These are phyloP conservation scores for Somion occarium DNA, from an alignment of 1,284 basidiomycete species.

Conservation along the genomic window DNA sequence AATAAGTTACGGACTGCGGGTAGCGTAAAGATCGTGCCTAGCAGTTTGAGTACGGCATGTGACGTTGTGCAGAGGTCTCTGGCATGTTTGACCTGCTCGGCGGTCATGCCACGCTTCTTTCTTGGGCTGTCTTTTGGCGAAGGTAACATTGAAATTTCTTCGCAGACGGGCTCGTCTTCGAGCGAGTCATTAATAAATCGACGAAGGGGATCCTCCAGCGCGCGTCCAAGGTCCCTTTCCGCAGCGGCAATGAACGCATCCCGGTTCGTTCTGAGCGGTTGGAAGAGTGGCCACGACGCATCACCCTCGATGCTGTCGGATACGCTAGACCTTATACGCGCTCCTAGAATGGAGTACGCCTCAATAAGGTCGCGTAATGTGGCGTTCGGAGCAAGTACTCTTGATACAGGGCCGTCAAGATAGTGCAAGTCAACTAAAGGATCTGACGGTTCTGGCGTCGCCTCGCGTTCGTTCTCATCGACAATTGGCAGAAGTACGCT, in stretches of 20 bases:
- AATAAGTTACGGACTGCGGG: constrained; percentile 58
- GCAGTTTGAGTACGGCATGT: constrained; percentile 62
- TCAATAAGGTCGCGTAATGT: constrained; percentile 57
- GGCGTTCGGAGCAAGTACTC: constrained; percentile 45
- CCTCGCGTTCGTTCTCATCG: constrained; percentile 47
- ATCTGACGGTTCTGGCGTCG: constrained; percentile 66
- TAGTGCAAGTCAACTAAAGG: constrained; percentile 61
- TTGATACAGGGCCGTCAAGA: constrained; percentile 53
- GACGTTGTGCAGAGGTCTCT: constrained; percentile 68
- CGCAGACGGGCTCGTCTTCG: constrained; percentile 27
- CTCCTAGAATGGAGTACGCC: constrained; percentile 64
- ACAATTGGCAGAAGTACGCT: constrained; percentile 33
- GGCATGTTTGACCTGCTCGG: constrained; percentile 70
- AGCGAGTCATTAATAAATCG: constrained; percentile 17
- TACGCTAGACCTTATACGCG: constrained; percentile 52
- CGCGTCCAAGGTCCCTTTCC: constrained; percentile 58
- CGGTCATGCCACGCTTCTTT: constrained; percentile 59
- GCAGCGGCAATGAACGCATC: constrained; percentile 48
- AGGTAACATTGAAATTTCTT: constrained; percentile 28
- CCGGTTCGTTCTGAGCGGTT: constrained; percentile 53
- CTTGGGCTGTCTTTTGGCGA: constrained; percentile 50
- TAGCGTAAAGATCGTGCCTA: constrained; percentile 53
- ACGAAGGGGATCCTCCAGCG: constrained; percentile 50
- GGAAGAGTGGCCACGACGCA: constrained; percentile 64
- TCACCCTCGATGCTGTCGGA: constrained; percentile 45